Percentiles rank a stretch among this genome's conserved stretches.
phyloP scores from a whole-genome alignment of 1,284 basidiomycete genomes.

The Cerrena zonata region DNA sequence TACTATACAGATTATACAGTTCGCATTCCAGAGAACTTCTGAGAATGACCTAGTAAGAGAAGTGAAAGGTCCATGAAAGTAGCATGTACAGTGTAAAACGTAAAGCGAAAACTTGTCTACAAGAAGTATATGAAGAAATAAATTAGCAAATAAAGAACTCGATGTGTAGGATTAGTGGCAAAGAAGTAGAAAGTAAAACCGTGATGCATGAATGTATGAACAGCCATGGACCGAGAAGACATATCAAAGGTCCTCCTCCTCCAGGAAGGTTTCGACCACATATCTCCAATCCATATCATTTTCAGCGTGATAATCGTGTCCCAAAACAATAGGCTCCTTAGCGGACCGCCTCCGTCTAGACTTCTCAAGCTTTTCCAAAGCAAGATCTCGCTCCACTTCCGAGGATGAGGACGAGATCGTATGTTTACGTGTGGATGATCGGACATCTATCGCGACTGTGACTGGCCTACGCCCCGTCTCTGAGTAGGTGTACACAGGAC shows the following conservation, averaged over 20 bases:
- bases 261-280: background rate
- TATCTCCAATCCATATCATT: constrained; percentile 3
- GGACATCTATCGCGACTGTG: background rate
- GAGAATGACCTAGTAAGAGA: too few species aligned
- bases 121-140: background rate
- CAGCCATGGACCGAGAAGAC: background rate
- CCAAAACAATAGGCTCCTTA: too few species aligned
- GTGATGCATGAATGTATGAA: background rate
- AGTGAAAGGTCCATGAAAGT: background rate
- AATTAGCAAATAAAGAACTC: background rate
- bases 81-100: background rate
- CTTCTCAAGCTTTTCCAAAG: background rate
- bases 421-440: background rate
- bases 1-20: too few species aligned
- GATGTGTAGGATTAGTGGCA: background rate
- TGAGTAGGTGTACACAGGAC: constrained; percentile 7
- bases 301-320: too few species aligned
- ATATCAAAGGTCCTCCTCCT: background rate
- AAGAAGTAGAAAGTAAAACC: background rate
- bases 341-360: background rate
- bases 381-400: background rate
- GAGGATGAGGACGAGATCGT: background rate
- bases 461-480: background rate
- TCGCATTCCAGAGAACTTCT: too few species aligned
- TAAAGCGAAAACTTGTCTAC: background rate